phyloP scores from a whole-genome alignment of 192 early-diverging fungal species.

The Coemansia sp. region DNA sequence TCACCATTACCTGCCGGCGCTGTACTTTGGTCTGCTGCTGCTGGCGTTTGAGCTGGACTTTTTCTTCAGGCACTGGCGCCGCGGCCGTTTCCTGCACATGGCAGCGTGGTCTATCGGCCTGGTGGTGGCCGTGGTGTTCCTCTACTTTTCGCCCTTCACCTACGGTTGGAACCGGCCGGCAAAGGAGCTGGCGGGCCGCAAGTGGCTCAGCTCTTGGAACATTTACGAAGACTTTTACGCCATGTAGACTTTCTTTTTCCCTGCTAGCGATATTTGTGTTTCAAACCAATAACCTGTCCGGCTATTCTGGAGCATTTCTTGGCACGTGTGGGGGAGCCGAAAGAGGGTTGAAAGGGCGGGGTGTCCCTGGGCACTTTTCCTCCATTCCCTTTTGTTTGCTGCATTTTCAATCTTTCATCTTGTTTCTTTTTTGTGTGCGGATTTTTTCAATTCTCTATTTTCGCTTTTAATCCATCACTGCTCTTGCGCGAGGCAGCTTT shows the following conservation, averaged over 20 bases:
- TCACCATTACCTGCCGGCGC: conserved; percentile 91
- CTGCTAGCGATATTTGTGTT: neutral
- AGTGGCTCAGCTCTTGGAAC: conserved; percentile 80
- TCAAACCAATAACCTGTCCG: neutral
- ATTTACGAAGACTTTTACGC: conserved; percentile 53
- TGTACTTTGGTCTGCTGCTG: conserved; percentile 76
- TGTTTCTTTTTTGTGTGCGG: neutral
- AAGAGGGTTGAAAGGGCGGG: too few species aligned
- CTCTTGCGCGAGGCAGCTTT: neutral
- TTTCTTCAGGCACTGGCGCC: conserved; percentile 53
- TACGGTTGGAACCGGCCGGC: conserved; percentile 75
- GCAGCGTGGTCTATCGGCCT: conserved; percentile 32
- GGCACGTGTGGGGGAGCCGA: neutral
- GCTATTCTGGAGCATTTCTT: neutral
- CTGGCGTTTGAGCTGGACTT: conserved; percentile 74
- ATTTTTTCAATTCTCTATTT: neutral
- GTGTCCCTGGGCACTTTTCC: neutral
- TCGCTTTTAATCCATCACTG: neutral
- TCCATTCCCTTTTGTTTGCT: neutral
- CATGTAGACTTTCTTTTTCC: conserved; percentile 6
- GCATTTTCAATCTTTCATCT: neutral
- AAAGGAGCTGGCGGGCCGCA: conserved; percentile 50
- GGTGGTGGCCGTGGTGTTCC: conserved; percentile 30
- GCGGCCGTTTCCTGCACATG: conserved; percentile 56
- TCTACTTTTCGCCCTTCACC: conserved; percentile 72